Evolutionary conservation across 139 green algal genomes (phyloP).

Genomic region (Edaphochlamys debaryana): DNA sequence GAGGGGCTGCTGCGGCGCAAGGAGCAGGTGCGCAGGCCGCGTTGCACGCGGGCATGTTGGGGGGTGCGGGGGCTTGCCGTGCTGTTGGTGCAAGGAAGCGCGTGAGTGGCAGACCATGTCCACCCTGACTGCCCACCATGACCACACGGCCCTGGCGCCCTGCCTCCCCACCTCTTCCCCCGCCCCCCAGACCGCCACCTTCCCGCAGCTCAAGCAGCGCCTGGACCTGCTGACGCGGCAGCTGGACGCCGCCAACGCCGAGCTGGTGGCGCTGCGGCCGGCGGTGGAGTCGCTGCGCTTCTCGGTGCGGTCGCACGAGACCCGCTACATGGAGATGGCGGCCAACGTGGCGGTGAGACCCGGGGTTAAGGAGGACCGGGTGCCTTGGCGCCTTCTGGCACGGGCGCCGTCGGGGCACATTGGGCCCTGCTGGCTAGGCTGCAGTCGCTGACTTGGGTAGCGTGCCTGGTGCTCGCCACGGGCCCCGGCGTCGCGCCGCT

Average conservation of each 20-base stretch:
- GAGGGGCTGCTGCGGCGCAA: conserved; percentile 30
- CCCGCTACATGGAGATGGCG: conserved; percentile 21
- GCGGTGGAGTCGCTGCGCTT: background rate
- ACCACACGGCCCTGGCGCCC: too few species aligned
- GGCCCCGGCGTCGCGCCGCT: too few species aligned
- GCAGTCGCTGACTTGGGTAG: too few species aligned
- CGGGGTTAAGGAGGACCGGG: background rate
- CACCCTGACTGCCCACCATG: too few species aligned
- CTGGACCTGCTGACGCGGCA: background rate
- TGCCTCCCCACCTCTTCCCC: too few species aligned
- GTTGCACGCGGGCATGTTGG: too few species aligned
- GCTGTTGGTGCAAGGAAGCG: too few species aligned
- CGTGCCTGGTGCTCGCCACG: too few species aligned
- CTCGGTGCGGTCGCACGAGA: background rate
- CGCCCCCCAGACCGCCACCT: conserved; percentile 19
- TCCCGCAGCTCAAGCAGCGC: background rate
- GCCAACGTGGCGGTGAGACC: background rate
- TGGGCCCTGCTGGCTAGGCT: too few species aligned
- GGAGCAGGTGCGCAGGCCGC: conserved; percentile 22
- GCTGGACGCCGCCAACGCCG: conserved; percentile 23
- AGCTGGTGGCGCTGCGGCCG: conserved; percentile 13
- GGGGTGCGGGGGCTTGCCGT: background rate
- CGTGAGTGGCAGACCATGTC: too few species aligned
- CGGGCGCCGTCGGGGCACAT: too few species aligned
- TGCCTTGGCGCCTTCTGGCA: conserved; percentile 27